These are phyloP conservation scores for Eucalyptus curtisii DNA, from an alignment of 345 rosid genomes.

Conservation along the genomic window DNA sequence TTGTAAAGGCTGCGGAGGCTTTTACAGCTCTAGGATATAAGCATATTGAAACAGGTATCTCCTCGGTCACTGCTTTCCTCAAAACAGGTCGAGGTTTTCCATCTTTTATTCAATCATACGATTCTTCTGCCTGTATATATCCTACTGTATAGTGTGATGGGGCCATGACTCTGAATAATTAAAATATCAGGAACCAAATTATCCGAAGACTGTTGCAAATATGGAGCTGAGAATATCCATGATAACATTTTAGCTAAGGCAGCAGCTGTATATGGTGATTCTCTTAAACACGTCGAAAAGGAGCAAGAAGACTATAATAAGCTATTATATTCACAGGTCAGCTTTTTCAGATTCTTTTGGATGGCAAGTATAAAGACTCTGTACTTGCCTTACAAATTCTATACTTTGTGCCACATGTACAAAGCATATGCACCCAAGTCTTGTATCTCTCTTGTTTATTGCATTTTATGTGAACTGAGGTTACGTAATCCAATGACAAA, in stretches of 20 bases:
- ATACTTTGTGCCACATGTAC: background rate
- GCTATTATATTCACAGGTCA: constrained; percentile 68
- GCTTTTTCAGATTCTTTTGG: background rate
- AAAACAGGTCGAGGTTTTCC: background rate
- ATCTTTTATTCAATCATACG: background rate
- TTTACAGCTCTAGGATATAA: constrained; percentile 67
- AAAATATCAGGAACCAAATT: constrained; percentile 59
- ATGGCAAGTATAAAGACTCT: background rate
- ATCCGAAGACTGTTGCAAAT: constrained; percentile 74
- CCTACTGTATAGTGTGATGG: background rate
- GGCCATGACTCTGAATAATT: background rate
- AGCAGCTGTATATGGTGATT: constrained; percentile 91
- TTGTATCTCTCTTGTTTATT: background rate
- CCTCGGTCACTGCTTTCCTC: background rate
- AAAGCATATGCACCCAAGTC: background rate
- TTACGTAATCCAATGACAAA: background rate
- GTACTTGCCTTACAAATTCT: background rate
- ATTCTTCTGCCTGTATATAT: background rate
- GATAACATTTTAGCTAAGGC: constrained; percentile 79
- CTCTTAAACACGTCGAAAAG: constrained; percentile 76
- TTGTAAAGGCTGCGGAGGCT: constrained; percentile 70
- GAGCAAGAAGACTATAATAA: constrained; percentile 81
- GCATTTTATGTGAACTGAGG: background rate
- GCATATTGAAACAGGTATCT: constrained; percentile 81
- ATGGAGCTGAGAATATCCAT: constrained; percentile 77